Percentiles rank a stretch among this genome's conserved stretches.
phyloP scores from a whole-genome alignment of 345 rosid species.

The Brassica carinata region DNA sequence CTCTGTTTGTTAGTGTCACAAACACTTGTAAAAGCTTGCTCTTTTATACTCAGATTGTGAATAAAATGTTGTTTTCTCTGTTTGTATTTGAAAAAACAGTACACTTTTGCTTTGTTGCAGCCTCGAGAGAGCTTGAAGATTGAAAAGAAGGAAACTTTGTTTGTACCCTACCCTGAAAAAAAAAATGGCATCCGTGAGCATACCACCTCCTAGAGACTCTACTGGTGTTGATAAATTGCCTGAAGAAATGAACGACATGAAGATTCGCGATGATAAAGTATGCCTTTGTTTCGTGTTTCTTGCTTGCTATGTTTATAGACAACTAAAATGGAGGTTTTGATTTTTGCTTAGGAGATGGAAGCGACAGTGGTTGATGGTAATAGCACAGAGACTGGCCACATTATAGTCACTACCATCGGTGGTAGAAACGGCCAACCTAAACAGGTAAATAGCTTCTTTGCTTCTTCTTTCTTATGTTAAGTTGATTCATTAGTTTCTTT shows the following conservation, averaged over 20 bases:
- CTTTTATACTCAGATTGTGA: background rate
- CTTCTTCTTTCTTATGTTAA: background rate
- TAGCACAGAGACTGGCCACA: slow-evolving; percentile 92
- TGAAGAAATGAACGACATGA: slow-evolving; percentile 87
- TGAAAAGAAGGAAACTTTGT: slow-evolving; percentile 2
- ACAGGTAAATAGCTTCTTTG: slow-evolving; percentile 48
- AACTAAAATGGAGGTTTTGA: background rate
- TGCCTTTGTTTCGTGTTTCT: background rate
- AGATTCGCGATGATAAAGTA: slow-evolving; percentile 64
- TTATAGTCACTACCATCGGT: slow-evolving; percentile 94
- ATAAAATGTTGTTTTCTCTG: background rate
- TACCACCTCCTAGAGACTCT: slow-evolving; percentile 52
- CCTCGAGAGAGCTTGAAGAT: background rate
- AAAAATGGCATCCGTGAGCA: slow-evolving; percentile 75
- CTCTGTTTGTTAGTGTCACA: background rate
- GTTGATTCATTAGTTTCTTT: background rate
- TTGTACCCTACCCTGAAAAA: slow-evolving; percentile 18
- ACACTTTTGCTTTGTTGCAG: background rate
- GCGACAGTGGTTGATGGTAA: slow-evolving; percentile 83
- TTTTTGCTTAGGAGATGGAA: slow-evolving; percentile 81
- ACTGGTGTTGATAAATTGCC: slow-evolving; percentile 71
- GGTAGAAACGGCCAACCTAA: slow-evolving; percentile 96
- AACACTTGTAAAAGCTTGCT: background rate
- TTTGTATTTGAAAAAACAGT: background rate
- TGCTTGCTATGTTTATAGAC: background rate